Conservation (phyloP, 306 rosid species). For the Trifolium subterraneum region DNA sequence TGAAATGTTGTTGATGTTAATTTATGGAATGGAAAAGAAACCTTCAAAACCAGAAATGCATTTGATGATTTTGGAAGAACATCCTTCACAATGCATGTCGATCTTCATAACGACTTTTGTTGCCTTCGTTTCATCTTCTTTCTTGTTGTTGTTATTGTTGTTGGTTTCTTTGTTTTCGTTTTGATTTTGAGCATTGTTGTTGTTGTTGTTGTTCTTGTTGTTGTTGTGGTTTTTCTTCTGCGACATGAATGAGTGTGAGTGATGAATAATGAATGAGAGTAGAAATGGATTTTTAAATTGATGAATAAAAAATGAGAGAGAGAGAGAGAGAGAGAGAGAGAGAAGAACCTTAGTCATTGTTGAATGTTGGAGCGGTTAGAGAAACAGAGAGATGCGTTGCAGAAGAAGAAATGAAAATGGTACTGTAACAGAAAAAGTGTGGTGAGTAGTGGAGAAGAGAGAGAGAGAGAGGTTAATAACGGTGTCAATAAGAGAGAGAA, state of each 20-base stretch:
- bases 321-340: not conserved
- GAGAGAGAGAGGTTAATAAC: no score
- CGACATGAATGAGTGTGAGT: not conserved
- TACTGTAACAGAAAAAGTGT: not conserved
- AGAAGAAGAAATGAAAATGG: not conserved
- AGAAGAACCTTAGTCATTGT: not conserved
- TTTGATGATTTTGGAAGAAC: constrained; percentile 59
- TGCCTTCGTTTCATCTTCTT: constrained; percentile 11
- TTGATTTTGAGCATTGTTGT: not conserved
- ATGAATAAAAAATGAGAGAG: not conserved
- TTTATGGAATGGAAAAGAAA: not conserved
- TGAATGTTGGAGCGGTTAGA: not conserved
- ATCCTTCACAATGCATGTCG: constrained; percentile 79
- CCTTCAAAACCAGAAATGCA: constrained; percentile 52
- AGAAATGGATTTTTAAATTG: not conserved
- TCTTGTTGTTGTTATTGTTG: constrained; percentile 18
- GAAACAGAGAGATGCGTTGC: not conserved
- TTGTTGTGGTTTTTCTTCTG: not conserved
- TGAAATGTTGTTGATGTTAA: no score
- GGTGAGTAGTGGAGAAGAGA: not conserved
- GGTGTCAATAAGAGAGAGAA: not conserved
- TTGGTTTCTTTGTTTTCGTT: not conserved
- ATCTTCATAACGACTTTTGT: constrained; percentile 58
- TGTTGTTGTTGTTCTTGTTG: not conserved
- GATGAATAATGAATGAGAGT: not conserved